Base-by-base conservation (phyloP, 305 asterid species). In the Fraxinus greggii region DNA sequence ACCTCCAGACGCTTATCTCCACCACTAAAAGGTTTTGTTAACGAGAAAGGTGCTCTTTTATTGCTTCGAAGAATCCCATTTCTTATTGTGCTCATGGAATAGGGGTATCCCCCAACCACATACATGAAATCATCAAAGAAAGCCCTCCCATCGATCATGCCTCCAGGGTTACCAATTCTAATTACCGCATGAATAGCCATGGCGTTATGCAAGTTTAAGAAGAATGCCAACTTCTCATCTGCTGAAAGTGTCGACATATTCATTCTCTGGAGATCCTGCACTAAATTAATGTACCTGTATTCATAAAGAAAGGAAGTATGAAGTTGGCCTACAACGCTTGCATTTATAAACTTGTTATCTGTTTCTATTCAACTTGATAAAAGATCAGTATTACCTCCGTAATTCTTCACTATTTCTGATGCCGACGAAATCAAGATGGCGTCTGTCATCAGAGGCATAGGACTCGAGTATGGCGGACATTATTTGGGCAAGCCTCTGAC, bases 371-470 rank as follows among this genome's bases (percentile, higher is more conserved):
- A 56, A 56, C 65, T 56, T 19, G 65, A 56, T 56, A 19, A 24
- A 9, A 28, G 59, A 78, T 13, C 51, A 17, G 28, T 42, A 24
- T 79, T 88, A 95, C 97, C 99, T 92, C 40, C 98, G 85, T 74
- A 95, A 94, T 88, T 95, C 99, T 92, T 95, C 98, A n/a, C 98
- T 92, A 77, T 92, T 92, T 93, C 95, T 92, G 86, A 95, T 94
- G 76, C 91, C 93, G 0, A 84, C 32, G 84, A 90, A 95, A 87
- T 95, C 96, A 80, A 95, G 90, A 83, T 81, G 89, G 23, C 76
- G 81, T 10, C 92, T 84, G 77, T 94, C 96, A 78, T 91, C 95
- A 33, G 95, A 93, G 29, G 97, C 92, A 5, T 92, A 93, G 1
- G 95, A 87, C 89, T 94, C 99, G 0, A 95, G 89, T 82, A 95